These are phyloP conservation scores for Trichosanthes truncata DNA, from an alignment of 306 rosid genomes.

Conservation along the genomic window DNA sequence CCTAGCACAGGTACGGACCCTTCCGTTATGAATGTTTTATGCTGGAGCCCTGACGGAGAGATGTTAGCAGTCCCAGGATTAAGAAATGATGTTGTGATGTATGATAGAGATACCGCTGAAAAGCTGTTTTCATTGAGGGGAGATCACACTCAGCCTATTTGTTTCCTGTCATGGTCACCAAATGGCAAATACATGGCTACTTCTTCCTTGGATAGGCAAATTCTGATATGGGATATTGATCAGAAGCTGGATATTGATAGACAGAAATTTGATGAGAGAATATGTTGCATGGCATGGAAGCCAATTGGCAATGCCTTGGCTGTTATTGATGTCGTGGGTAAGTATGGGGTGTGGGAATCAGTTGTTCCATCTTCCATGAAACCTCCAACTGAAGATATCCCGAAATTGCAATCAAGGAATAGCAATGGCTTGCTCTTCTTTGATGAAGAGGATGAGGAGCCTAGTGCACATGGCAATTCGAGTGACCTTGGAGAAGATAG, in stretches of 20 bases:
- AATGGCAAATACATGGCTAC: conserved; percentile 90
- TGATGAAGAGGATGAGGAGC: conserved; percentile 68
- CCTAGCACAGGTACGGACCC: conserved; percentile 58
- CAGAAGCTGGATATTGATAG: conserved; percentile 84
- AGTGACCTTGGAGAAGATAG: conserved; percentile 80
- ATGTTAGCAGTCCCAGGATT: conserved; percentile 73
- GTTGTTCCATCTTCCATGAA: conserved; percentile 88
- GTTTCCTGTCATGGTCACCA: conserved; percentile 94
- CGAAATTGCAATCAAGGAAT: conserved; percentile 36
- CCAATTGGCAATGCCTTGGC: conserved; percentile 75
- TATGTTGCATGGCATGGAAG: conserved; percentile 82
- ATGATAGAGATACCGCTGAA: conserved; percentile 91
- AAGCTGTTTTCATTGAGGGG: conserved; percentile 73
- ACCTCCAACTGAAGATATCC: conserved; percentile 83
- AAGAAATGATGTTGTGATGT: conserved; percentile 81
- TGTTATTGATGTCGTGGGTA: conserved; percentile 77
- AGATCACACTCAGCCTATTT: conserved; percentile 64
- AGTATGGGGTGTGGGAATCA: conserved; percentile 87
- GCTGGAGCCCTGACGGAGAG: conserved; percentile 98
- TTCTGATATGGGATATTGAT: conserved; percentile 82
- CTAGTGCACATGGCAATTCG: conserved; percentile 45
- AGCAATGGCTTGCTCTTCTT: conserved; percentile 68
- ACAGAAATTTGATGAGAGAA: conserved; percentile 76
- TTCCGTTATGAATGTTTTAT: conserved; percentile 54
- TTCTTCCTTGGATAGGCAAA: conserved; percentile 76